phyloP scores from a whole-genome alignment of 2,329 filamentous ascomycete species.

The Monosporascus sp. region DNA sequence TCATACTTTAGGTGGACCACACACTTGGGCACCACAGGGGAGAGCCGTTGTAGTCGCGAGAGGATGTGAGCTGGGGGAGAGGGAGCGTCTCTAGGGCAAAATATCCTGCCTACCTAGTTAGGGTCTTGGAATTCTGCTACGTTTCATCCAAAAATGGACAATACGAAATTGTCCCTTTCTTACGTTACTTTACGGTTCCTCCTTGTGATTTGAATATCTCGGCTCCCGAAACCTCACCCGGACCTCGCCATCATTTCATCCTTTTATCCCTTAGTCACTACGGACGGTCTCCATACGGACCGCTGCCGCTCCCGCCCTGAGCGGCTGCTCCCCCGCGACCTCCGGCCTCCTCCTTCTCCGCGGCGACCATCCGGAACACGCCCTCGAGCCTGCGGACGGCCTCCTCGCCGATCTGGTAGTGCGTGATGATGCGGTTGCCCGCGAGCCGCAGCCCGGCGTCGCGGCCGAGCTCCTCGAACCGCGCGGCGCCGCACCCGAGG shows the following conservation, averaged over 20 bases:
- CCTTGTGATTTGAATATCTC: too few species aligned
- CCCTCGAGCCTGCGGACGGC: conserved; percentile 43
- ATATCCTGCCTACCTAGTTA: too few species aligned
- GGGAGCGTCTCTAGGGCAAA: too few species aligned
- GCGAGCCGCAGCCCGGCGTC: conserved; percentile 21
- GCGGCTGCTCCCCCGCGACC: neutral
- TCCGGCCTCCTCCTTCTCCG: conserved; percentile 29
- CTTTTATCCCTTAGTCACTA: neutral
- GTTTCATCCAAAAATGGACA: too few species aligned
- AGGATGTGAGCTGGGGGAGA: too few species aligned
- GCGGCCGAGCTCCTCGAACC: conserved; percentile 20
- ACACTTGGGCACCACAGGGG: too few species aligned
- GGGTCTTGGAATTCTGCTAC: too few species aligned
- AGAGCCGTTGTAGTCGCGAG: too few species aligned
- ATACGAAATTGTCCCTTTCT: too few species aligned
- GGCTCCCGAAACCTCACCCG: neutral
- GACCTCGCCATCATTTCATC: neutral
- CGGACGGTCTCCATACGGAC: conserved; percentile 12
- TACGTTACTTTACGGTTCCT: too few species aligned
- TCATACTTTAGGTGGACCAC: neutral
- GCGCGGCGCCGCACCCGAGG: conserved; percentile 11
- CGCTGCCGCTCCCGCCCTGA: conserved; percentile 1
- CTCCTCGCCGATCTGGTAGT: conserved; percentile 50
- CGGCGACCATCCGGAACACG: conserved; percentile 34
- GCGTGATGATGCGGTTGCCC: conserved; percentile 26